Conservation (phyloP, 108 stramenopile genomes). For the Bacterosira constricta region DNA sequence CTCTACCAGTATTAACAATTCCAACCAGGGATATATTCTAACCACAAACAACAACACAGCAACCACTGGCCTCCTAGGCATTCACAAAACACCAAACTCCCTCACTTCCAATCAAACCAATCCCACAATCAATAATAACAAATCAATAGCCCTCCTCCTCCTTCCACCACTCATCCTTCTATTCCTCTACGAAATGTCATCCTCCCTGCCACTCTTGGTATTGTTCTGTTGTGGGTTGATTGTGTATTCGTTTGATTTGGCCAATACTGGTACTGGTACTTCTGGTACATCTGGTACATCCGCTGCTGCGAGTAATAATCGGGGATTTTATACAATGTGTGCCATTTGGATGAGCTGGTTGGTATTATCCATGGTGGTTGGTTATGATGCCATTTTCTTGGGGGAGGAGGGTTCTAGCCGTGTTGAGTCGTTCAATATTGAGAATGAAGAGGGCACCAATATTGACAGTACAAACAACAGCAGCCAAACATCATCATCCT, state of each 20-base stretch:
- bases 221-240: conserved; percentile 2
- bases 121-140: conserved; percentile 36
- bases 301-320: background rate
- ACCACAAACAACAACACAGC: background rate
- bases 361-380: conserved; percentile 48
- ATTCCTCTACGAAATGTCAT: conserved; percentile 57
- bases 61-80: too few species aligned
- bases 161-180: conserved; percentile 52
- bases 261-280: conserved; percentile 55
- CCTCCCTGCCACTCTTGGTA: conserved; percentile 51
- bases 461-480: too few species aligned
- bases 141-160: conserved; percentile 43
- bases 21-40: background rate
- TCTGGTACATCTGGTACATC: background rate
- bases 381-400: conserved; percentile 43
- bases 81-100: too few species aligned
- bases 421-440: conserved; percentile 35
- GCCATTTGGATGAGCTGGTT: conserved; percentile 60
- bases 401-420: conserved; percentile 34
- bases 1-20: too few species aligned
- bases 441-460: conserved; percentile 6
- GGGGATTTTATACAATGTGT: conserved; percentile 27
- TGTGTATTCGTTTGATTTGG: conserved; percentile 55
- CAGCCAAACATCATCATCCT: too few species aligned
- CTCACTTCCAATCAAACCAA: background rate